A percentile compares a stretch with the other conserved stretches of the same genome.
Conservation (phyloP, 2,329 filamentous ascomycete species). For the Beauveria scarabaeidicola region DNA sequence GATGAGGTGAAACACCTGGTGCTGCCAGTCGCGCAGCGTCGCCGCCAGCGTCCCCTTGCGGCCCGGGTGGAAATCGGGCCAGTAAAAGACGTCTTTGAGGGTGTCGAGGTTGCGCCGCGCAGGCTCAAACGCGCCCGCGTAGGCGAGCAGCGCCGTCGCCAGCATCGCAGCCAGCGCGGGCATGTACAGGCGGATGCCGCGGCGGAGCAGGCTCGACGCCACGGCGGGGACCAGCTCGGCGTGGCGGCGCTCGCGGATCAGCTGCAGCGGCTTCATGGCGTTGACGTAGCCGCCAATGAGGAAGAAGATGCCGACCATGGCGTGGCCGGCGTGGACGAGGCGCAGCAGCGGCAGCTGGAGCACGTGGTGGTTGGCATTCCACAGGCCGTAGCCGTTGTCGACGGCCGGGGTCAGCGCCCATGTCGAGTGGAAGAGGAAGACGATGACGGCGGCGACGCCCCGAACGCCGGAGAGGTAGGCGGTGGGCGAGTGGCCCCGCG, state of each 20-base stretch:
- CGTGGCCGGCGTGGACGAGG: constrained; percentile 8
- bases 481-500: neutral
- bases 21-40: neutral
- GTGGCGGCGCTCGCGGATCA: neutral
- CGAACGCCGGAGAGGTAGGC: constrained; percentile 5
- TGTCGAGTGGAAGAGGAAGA: neutral
- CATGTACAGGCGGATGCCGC: neutral
- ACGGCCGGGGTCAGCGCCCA: neutral
- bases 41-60: neutral
- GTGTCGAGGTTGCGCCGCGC: neutral
- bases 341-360: constrained; percentile 11
- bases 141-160: neutral
- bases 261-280: neutral
- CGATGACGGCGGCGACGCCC: constrained; percentile 3
- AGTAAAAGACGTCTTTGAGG: neutral
- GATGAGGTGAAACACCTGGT: neutral
- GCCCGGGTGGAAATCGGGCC: constrained; percentile 4
- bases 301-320: constrained; percentile 14
- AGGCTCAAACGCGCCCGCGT: neutral
- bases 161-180: constrained; percentile 1
- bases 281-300: constrained; percentile 13
- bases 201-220: neutral
- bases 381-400: constrained; percentile 3
- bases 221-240: constrained; percentile 1
- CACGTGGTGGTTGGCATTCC: neutral